Conservation (phyloP, 108 stramenopile genomes). For the Cyclotella choctawhatcheeana region DNA sequence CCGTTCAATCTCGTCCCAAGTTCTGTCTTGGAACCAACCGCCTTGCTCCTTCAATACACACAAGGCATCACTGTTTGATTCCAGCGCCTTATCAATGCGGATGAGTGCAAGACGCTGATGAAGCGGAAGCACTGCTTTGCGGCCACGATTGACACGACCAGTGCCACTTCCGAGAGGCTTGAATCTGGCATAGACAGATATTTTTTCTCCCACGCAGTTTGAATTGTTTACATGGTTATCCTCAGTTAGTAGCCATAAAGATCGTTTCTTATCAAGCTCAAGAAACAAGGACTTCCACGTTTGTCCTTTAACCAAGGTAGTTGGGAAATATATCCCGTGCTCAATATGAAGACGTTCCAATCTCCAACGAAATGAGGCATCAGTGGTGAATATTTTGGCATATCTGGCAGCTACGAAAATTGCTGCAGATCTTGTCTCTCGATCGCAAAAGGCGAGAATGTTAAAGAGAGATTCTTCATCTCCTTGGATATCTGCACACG, state of each 20-base stretch:
- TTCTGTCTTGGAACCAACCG: slow-evolving; percentile 49
- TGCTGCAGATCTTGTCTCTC: slow-evolving; percentile 10
- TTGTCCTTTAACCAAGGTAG: not conserved
- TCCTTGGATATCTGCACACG: not conserved
- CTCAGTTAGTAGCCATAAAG: slow-evolving; percentile 24
- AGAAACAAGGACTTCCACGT: slow-evolving; percentile 33
- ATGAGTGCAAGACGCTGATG: slow-evolving; percentile 67
- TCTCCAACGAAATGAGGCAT: slow-evolving; percentile 36
- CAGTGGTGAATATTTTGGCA: slow-evolving; percentile 36
- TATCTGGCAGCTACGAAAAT: slow-evolving; percentile 22
- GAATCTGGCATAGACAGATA: slow-evolving; percentile 39
- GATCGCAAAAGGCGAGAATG: slow-evolving; percentile 31
- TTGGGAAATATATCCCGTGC: slow-evolving; percentile 34
- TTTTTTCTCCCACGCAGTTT: slow-evolving; percentile 13
- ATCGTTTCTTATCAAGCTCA: slow-evolving; percentile 24
- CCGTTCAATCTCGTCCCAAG: slow-evolving; percentile 27
- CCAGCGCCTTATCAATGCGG: slow-evolving; percentile 37
- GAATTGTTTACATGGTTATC: not conserved
- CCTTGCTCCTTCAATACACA: slow-evolving; percentile 55
- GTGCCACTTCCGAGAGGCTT: slow-evolving; percentile 21
- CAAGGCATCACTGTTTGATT: slow-evolving; percentile 49
- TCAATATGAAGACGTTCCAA: slow-evolving; percentile 41
- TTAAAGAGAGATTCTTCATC: slow-evolving; percentile 41
- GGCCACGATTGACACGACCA: slow-evolving; percentile 23
- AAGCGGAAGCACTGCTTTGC: slow-evolving; percentile 54